Conservation (phyloP, 2,329 filamentous ascomycete species). For the Neophaeococcomyces aloes region DNA sequence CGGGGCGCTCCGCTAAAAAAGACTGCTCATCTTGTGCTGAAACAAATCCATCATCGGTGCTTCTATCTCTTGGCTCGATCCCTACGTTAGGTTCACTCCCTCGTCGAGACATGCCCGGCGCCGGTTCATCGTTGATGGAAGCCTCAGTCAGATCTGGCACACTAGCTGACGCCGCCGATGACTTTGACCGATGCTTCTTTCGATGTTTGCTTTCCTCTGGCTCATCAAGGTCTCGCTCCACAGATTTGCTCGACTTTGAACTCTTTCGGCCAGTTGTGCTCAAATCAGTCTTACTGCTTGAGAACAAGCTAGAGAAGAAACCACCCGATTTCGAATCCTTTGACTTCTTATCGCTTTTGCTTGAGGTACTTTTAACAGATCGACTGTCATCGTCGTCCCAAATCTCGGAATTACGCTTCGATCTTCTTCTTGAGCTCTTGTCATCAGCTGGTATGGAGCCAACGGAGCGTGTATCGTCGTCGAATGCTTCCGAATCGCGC, state of each 20-base stretch:
- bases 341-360: conserved; percentile 24
- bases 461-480: conserved; percentile 31
- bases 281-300: conserved; percentile 17
- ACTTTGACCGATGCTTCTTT: conserved; percentile 18
- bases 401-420: conserved; percentile 22
- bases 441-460: conserved; percentile 27
- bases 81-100: conserved; percentile 15
- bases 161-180: background rate
- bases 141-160: conserved; percentile 3
- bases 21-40: conserved; percentile 34
- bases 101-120: conserved; percentile 9
- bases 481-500: conserved; percentile 19
- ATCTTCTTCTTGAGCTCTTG: conserved; percentile 24
- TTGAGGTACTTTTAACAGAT: conserved; percentile 10
- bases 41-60: conserved; percentile 20
- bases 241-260: conserved; percentile 28
- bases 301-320: conserved; percentile 30
- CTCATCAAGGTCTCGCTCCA: conserved; percentile 28
- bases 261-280: conserved; percentile 20
- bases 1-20: conserved; percentile 58
- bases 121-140: background rate
- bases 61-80: conserved; percentile 23
- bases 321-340: conserved; percentile 23
- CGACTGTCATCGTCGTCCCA: conserved; percentile 14
- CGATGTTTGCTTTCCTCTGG: conserved; percentile 28